A percentile compares a stretch with the other conserved stretches of the same genome.
These are phyloP conservation scores for Vinca minor DNA, from an alignment of 257 asterid genomes.

Conservation along the genomic window DNA sequence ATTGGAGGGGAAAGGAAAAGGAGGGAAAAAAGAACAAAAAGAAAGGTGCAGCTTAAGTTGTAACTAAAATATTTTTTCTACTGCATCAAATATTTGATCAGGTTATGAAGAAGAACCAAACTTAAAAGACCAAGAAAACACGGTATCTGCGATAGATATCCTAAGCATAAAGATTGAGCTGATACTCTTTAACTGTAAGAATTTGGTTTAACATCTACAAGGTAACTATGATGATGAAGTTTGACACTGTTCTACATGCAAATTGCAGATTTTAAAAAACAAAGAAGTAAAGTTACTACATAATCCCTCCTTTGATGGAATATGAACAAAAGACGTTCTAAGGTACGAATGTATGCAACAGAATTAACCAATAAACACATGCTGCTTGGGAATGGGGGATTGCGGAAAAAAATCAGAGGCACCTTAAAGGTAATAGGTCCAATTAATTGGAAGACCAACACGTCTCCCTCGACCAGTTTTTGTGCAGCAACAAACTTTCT, in stretches of 20 bases:
- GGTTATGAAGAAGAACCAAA: not conserved
- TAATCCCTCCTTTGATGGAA: not conserved
- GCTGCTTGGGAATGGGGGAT: not conserved
- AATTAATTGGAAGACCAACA: constrained; percentile 55
- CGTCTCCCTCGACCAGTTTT: constrained; percentile 80
- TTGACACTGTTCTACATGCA: not conserved
- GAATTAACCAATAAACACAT: too few species aligned
- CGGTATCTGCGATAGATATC: not conserved
- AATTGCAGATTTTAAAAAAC: not conserved
- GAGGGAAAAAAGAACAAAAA: not conserved
- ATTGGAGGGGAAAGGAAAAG: constrained; percentile 5
- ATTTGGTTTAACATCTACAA: not conserved
- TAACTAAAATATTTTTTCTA: too few species aligned
- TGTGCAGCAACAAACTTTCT: constrained; percentile 70
- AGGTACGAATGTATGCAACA: not conserved
- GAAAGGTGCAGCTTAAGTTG: too few species aligned
- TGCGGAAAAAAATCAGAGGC: constrained; percentile 9
- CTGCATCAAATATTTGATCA: not conserved
- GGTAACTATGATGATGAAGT: not conserved
- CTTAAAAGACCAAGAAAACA: not conserved
- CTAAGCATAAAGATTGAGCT: not conserved
- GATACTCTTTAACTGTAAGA: not conserved
- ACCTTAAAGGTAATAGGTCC: constrained; percentile 67
- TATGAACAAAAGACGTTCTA: not conserved
- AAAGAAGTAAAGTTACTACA: not conserved